Conservation (phyloP, 768 basidiomycete species). For the Strobilomyces echinocephalus region DNA sequence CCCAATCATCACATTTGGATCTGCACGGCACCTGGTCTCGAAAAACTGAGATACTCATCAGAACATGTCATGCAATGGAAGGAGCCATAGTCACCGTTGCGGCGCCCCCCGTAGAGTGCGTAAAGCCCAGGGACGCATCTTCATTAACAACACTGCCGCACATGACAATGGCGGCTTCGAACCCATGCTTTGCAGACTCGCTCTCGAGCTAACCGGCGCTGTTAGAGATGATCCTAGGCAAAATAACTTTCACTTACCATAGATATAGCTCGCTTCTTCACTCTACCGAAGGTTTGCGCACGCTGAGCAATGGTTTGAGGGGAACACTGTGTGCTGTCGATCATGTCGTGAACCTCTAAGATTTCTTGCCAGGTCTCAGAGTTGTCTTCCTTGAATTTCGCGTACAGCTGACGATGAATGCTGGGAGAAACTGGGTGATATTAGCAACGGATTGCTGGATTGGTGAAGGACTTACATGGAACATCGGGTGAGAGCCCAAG, state of each 20-base stretch:
- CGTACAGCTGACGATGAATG: too few species aligned
- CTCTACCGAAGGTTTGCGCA: background rate
- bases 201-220: background rate
- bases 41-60: background rate
- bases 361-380: too few species aligned
- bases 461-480: too few species aligned
- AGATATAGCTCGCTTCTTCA: background rate
- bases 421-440: too few species aligned
- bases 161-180: slow-evolving; percentile 3
- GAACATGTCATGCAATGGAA: background rate
- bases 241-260: background rate
- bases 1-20: background rate
- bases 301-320: background rate
- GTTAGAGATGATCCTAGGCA: background rate
- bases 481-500: too few species aligned
- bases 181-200: background rate
- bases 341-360: slow-evolving; percentile 23
- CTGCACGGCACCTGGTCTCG: background rate
- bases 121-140: background rate
- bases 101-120: background rate
- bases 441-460: too few species aligned
- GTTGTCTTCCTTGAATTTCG: too few species aligned
- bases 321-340: too few species aligned
- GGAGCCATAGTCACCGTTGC: background rate
- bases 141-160: slow-evolving; percentile 1